These are phyloP conservation scores for Filosporella fistucella DNA, from an alignment of 495 filamentous ascomycete species.

Conservation along the genomic window DNA sequence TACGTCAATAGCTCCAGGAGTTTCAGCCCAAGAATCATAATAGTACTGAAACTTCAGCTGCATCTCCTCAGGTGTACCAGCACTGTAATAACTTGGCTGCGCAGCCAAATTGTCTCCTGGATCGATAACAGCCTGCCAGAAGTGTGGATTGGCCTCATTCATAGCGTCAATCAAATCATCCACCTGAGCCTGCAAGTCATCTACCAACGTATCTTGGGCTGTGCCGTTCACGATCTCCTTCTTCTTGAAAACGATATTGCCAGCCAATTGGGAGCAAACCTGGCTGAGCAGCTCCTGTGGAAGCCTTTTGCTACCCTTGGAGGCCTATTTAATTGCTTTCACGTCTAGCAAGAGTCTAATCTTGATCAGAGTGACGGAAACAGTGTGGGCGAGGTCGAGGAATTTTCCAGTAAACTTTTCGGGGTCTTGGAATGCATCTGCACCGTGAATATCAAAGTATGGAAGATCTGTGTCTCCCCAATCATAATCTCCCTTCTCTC, in stretches of 20 bases:
- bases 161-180: constrained; percentile 23
- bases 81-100: constrained; percentile 14
- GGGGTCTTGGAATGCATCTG: constrained; percentile 34
- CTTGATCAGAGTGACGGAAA: constrained; percentile 33
- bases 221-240: constrained; percentile 18
- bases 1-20: constrained; percentile 33
- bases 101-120: constrained; percentile 27
- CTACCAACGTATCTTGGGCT: constrained; percentile 12
- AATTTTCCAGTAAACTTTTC: constrained; percentile 20
- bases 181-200: constrained; percentile 25
- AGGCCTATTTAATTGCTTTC: constrained; percentile 24
- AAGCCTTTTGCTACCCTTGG: constrained; percentile 10
- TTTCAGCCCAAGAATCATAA: constrained; percentile 35
- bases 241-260: constrained; percentile 5
- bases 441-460: constrained; percentile 31
- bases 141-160: constrained; percentile 23
- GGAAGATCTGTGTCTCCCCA: constrained; percentile 31
- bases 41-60: constrained; percentile 28
- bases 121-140: constrained; percentile 29
- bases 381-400: constrained; percentile 18
- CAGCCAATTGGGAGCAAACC: constrained; percentile 7
- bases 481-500: constrained; percentile 26
- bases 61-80: constrained; percentile 28
- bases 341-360: constrained; percentile 33
- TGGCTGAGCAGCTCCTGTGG: constrained; percentile 25